Evolutionary conservation across 768 basidiomycete species (phyloP).

Genomic region (Mycena galericulata): DNA sequence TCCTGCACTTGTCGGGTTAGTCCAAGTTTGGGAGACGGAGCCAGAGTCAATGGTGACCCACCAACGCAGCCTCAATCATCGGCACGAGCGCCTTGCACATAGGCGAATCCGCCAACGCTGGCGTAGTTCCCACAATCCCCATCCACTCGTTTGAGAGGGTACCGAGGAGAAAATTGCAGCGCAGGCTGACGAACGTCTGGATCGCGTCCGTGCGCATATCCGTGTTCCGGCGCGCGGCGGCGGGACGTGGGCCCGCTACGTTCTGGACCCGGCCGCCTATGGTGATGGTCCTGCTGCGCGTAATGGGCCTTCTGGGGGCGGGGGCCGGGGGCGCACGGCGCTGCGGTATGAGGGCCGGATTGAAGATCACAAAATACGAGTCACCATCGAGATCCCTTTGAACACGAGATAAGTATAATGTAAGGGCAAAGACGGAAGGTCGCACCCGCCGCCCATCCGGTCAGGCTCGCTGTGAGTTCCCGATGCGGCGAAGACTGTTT

Average conservation of each 20-base stretch:
- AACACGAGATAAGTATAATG: background rate
- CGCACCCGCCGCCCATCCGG: conserved; percentile 41
- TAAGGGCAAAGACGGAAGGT: too few relatives aligned
- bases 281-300: conserved; percentile 7
- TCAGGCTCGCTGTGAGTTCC: conserved; percentile 37
- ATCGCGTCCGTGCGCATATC: conserved; percentile 32
- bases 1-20: conserved; percentile 16
- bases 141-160: conserved; percentile 35
- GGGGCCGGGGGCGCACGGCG: background rate
- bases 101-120: conserved; percentile 24
- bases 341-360: conserved; percentile 33
- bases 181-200: conserved; percentile 31
- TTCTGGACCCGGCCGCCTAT: conserved; percentile 11
- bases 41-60: background rate
- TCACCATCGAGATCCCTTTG: conserved; percentile 42
- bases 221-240: background rate
- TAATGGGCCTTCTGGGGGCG: background rate
- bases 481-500: conserved; percentile 35
- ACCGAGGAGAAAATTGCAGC: conserved; percentile 34
- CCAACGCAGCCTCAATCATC: conserved; percentile 35
- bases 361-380: conserved; percentile 33
- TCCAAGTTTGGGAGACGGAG: background rate
- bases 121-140: conserved; percentile 20
- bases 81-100: conserved; percentile 26
- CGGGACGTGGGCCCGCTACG: background rate